These are phyloP conservation scores for Pulveroboletus sp. DNA, from an alignment of 768 basidiomycete species.

Conservation along the genomic window DNA sequence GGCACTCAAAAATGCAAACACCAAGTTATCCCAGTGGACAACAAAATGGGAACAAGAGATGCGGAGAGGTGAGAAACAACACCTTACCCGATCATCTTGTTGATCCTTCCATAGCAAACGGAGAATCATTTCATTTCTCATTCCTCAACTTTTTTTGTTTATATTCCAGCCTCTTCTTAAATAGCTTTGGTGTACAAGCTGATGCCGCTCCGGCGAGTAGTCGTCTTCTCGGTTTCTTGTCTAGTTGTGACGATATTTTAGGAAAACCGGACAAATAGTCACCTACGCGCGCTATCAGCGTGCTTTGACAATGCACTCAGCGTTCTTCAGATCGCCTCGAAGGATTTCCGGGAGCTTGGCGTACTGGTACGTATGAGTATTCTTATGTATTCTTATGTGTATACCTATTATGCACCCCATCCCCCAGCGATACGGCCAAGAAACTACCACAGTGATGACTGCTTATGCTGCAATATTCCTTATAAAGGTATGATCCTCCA, in stretches of 20 bases:
- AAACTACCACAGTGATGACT: conserved; percentile 80
- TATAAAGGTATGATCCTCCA: conserved; percentile 50
- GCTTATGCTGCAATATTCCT: conserved; percentile 82
- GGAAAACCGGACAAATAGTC: conserved; percentile 56
- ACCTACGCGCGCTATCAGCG: conserved; percentile 60
- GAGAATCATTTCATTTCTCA: conserved; percentile 70
- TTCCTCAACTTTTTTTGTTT: conserved; percentile 74
- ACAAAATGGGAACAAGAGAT: conserved; percentile 70
- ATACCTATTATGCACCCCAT: not conserved
- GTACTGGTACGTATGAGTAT: conserved; percentile 58
- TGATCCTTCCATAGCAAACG: conserved; percentile 46
- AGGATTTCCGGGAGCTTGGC: conserved; percentile 68
- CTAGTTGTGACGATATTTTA: conserved; percentile 21
- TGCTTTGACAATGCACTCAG: conserved; percentile 75
- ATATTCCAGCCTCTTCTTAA: conserved; percentile 76
- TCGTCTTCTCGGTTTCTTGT: conserved; percentile 1
- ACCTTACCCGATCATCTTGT: not conserved
- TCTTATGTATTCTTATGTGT: conserved; percentile 34
- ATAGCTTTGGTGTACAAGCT: conserved; percentile 75
- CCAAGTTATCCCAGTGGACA: conserved; percentile 67
- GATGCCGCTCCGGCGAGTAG: conserved; percentile 51
- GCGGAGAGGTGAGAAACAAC: conserved; percentile 48
- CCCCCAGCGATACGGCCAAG: conserved; percentile 74
- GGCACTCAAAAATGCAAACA: conserved; percentile 67
- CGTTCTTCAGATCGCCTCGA: conserved; percentile 63